A percentile compares a stretch with the other conserved stretches of the same genome.
These are phyloP conservation scores for Naegleria fowleri DNA, from an alignment of 208 protist species.

Conservation along the genomic window DNA sequence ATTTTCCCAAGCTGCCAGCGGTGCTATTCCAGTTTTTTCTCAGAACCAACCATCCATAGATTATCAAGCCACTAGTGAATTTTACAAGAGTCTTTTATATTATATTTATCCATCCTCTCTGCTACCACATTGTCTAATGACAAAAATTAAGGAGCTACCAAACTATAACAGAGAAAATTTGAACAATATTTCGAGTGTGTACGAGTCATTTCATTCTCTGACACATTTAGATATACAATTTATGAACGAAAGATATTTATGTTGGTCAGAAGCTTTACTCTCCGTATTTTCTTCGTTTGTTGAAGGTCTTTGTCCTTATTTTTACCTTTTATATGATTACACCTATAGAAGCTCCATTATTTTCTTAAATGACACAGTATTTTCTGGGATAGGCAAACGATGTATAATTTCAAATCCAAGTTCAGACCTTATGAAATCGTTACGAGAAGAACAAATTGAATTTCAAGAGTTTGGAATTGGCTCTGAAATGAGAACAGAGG, in stretches of 20 bases:
- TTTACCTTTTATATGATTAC: neutral
- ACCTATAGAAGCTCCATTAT: neutral
- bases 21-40: neutral
- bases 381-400: neutral
- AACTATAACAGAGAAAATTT: neutral
- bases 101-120: neutral
- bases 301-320: neutral
- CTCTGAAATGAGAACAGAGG: neutral
- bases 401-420: neutral
- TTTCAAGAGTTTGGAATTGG: neutral
- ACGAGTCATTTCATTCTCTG: neutral
- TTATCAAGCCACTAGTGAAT: neutral
- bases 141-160: neutral
- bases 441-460: neutral
- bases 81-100: neutral
- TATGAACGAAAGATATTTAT: neutral
- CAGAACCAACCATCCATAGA: neutral
- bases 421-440: neutral
- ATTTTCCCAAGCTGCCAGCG: neutral
- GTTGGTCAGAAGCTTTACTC: neutral
- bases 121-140: neutral
- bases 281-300: neutral
- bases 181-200: neutral
- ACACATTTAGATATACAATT: neutral
- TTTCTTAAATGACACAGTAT: neutral